Base-by-base conservation (phyloP, 441 rosid genomes). In the Aleurites moluccanus region DNA sequence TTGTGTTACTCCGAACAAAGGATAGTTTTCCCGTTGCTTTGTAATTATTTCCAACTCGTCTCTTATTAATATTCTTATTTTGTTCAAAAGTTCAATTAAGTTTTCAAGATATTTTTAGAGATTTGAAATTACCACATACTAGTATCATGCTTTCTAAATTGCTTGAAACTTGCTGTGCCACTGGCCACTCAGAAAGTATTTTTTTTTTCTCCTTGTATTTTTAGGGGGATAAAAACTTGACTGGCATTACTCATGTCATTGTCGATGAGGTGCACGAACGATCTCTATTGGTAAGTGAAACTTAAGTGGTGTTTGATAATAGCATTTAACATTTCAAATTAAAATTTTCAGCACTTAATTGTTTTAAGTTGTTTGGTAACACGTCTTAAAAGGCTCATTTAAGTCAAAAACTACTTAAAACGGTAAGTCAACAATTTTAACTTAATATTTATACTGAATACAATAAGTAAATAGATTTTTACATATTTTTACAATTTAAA, bases 201-300 rank as follows among this genome's bases (percentile, higher is more conserved):
- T 21, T 73, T 45, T 21, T 70, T 61, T 66, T 47, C 53, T 79
- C 16, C 16, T n/a, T 25, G 40, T 73, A 50, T 30, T n/a, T 33
- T 4, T 42, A 95, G 97, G 98, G 95, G 52, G 94, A 95, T 83
- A 87, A 68, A 78, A 83, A 79, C 79, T 85, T 92, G 90, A 86
- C 85, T n/a, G 91, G 91, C 33, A 75, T 95, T 80, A 91, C 91
- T 64, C 98, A 95, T 77, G 86, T 95, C 72, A 90, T 95, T 75
- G 98, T 92, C 64, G 98, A 95, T 83, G 99, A 95, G 89, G 98
- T 95, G 72, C 99, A 95, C 78, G 99, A 95, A 79, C 88, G 99
- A 44, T 95, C 98, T 55, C 86, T 91, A 81, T 80, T 90, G 99
- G 99, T 91, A 75, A 86, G 94, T 87, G 67, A 63, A 64, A 23